Conservation (phyloP, 352 stramenopile species). For the Aphanomyces astaci region DNA sequence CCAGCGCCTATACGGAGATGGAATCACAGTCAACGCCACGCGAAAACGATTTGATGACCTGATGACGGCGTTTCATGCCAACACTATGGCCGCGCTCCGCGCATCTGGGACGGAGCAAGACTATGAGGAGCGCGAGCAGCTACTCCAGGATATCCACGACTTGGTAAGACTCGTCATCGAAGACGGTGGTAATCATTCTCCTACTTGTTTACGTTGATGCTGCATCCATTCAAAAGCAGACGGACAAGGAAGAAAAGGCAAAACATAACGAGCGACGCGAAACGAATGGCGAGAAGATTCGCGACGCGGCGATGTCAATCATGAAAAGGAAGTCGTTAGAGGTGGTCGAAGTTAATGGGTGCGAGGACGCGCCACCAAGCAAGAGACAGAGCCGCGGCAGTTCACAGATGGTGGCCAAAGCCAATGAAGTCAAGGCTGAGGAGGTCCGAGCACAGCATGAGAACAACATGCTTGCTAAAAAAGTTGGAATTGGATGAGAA, state of each 20-base stretch:
- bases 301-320: neutral
- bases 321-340: neutral
- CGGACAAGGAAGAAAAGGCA: neutral
- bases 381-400: neutral
- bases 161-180: no score
- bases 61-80: neutral
- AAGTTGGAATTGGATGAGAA: neutral
- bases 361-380: neutral
- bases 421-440: neutral
- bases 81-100: neutral
- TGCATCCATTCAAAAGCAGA: neutral
- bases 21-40: neutral
- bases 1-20: neutral
- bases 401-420: neutral
- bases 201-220: neutral
- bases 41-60: constrained; percentile 3
- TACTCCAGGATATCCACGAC: constrained; percentile 3
- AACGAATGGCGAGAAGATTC: neutral
- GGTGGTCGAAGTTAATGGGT: neutral
- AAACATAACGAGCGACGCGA: neutral
- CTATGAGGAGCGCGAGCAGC: neutral
- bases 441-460: neutral
- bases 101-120: constrained; percentile 1
- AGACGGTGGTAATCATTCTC: no score
- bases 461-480: neutral